Evolutionary conservation across 306 rosid species (phyloP).

Genomic region (apple (Malus domestica)): ASM211411v1 NC_041800.1:4957001-4957500

Average conservation of each 20-base stretch:
- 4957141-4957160: conserved; percentile 68
- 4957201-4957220: conserved; percentile 60
- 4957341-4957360: conserved; percentile 57
- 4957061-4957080: conserved; percentile 51
- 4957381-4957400: conserved; percentile 54
- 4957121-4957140: conserved; percentile 63
- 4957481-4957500: conserved; percentile 45
- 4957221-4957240: conserved; percentile 71
- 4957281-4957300: conserved; percentile 42
- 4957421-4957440: conserved; percentile 74
- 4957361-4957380: conserved; percentile 67
- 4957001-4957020: conserved; percentile 52
- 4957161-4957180: conserved; percentile 40
- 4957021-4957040: conserved; percentile 59
- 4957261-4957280: conserved; percentile 50
- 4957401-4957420: conserved; percentile 49
- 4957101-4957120: conserved; percentile 57
- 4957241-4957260: conserved; percentile 52
- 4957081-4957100: conserved; percentile 57
- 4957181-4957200: conserved; percentile 36
- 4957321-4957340: conserved; percentile 64
- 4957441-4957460: conserved; percentile 62
- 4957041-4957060: conserved; percentile 72
- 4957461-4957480: conserved; percentile 66
- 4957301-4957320: conserved; percentile 56